Conservation (phyloP, 1,139 yeast genomes). For the Hanseniaspora gamundiae region DNA sequence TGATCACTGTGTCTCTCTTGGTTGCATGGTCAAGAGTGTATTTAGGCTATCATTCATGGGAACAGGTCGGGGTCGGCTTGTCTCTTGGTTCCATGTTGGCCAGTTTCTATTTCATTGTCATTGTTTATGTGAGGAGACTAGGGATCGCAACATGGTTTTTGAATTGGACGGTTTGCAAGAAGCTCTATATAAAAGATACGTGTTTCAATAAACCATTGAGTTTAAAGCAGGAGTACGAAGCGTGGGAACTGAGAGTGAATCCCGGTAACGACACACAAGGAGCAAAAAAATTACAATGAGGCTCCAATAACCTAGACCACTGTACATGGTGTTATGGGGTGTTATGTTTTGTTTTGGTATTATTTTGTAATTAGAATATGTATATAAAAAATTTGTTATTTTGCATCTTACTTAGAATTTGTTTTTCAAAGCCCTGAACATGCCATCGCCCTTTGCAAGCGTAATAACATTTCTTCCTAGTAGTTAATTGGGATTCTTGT, state of each 20-base stretch:
- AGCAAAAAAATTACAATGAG: neutral
- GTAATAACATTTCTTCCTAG: neutral
- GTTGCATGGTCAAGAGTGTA: constrained; percentile 73
- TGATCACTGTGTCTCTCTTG: constrained; percentile 26
- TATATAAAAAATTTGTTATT: neutral
- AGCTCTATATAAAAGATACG: constrained; percentile 46
- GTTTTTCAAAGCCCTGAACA: too few relatives aligned
- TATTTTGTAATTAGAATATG: neutral
- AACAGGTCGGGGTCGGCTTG: constrained; percentile 68
- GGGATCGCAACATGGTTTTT: constrained; percentile 52
- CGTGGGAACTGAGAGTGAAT: constrained; percentile 18
- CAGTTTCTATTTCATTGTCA: constrained; percentile 40
- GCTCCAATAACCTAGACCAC: too few relatives aligned
- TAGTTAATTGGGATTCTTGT: constrained; percentile 35
- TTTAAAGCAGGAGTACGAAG: constrained; percentile 23
- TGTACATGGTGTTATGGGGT: too few relatives aligned
- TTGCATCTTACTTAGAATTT: too few relatives aligned
- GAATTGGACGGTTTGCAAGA: constrained; percentile 33
- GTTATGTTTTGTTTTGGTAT: too few relatives aligned
- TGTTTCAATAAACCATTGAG: constrained; percentile 31
- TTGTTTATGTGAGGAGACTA: constrained; percentile 41
- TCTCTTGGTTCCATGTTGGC: constrained; percentile 53
- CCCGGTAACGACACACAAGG: neutral
- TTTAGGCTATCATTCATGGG: constrained; percentile 59
- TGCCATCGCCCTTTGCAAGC: too few relatives aligned